A percentile compares a stretch with the other conserved stretches of the same genome.
Evolutionary conservation across 2,329 filamentous ascomycete genomes (phyloP).

Genomic region (Pseudogymnoascus sp.): DNA sequence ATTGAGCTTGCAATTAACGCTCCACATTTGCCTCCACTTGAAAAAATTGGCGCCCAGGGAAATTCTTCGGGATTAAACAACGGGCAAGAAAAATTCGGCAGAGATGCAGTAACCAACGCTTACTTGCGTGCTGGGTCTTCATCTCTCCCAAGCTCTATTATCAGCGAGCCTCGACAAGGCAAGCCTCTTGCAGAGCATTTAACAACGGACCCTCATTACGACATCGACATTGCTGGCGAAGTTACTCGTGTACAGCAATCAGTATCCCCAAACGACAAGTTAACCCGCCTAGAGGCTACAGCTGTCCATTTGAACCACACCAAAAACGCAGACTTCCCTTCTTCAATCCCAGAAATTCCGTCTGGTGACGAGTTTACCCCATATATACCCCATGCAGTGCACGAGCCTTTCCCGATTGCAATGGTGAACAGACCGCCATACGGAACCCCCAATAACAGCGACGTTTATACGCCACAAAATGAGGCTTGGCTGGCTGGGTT

Average conservation of each 20-base stretch:
- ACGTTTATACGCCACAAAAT: conserved; percentile 62
- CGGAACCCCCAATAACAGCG: conserved; percentile 52
- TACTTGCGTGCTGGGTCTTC: neutral
- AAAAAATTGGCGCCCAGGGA: neutral
- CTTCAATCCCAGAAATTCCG: conserved; percentile 42
- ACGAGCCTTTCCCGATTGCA: conserved; percentile 58
- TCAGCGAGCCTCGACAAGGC: neutral
- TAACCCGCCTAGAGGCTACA: conserved; percentile 49
- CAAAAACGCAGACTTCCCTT: conserved; percentile 41
- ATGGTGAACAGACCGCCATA: conserved; percentile 62
- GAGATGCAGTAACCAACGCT: neutral
- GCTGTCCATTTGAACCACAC: conserved; percentile 59
- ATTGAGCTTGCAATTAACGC: neutral
- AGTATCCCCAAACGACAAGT: conserved; percentile 40
- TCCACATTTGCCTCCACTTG: neutral
- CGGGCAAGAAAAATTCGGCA: neutral
- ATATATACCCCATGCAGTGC: conserved; percentile 47
- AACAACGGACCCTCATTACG: conserved; percentile 53
- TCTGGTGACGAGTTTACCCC: conserved; percentile 54
- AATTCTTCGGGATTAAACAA: neutral
- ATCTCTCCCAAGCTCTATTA: neutral
- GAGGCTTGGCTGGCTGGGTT: conserved; percentile 64
- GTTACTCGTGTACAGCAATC: conserved; percentile 51
- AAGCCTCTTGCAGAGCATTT: conserved; percentile 44
- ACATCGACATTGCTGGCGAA: conserved; percentile 51